A percentile compares a stretch with the other conserved stretches of the same genome.
Conservation (phyloP, 805 yeast species). For the Wickerhamomyces subpelliculosus region DNA sequence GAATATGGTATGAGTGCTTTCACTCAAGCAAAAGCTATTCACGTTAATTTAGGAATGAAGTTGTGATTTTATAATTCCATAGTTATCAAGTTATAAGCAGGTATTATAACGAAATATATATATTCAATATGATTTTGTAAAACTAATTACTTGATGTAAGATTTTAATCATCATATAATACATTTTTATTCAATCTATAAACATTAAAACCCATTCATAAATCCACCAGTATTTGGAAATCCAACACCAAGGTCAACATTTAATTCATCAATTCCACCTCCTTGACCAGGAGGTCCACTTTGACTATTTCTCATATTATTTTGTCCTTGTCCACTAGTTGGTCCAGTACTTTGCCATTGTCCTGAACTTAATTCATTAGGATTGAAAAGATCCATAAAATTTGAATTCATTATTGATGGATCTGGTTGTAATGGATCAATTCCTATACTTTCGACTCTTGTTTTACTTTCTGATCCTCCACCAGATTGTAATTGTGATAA, state of each 20-base stretch:
- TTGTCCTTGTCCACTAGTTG: neutral
- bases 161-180: too few species aligned
- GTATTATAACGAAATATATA: too few species aligned
- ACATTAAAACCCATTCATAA: conserved; percentile 10
- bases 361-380: conserved; percentile 9
- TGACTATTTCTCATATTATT: neutral
- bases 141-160: too few species aligned
- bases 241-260: conserved; percentile 5
- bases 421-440: conserved; percentile 22
- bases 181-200: too few species aligned
- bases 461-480: neutral
- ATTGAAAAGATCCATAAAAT: conserved; percentile 16
- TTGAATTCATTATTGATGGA: conserved; percentile 11
- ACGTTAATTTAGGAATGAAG: conserved; percentile 51
- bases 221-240: conserved; percentile 1
- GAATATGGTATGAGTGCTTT: conserved; percentile 55
- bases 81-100: neutral
- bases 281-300: neutral
- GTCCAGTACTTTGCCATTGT: neutral
- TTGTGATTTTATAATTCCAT: conserved; percentile 4
- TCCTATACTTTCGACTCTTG: conserved; percentile 12
- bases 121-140: too few species aligned
- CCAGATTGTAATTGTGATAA: neutral
- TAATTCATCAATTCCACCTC: conserved; percentile 4
- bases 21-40: conserved; percentile 62